A percentile compares a stretch with the other conserved stretches of the same genome.
phyloP scores from a whole-genome alignment of 495 filamentous ascomycete species.

The Hypoxylon intermedium region DNA sequence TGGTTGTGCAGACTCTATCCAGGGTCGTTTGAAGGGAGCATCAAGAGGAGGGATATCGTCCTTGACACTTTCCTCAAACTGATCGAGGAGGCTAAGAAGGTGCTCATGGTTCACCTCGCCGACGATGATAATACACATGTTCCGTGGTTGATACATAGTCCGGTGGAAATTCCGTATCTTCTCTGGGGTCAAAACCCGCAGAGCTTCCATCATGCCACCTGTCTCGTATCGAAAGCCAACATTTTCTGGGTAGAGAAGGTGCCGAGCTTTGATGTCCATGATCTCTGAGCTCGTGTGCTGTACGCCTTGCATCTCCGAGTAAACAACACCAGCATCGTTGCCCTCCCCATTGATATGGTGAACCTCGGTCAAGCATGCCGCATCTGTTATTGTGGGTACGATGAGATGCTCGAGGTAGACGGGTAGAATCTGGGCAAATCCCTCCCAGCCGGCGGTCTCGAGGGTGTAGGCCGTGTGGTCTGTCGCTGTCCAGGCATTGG shows the following conservation, averaged over 20 bases:
- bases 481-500: conserved; percentile 94
- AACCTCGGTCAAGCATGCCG: conserved; percentile 93
- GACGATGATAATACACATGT: conserved; percentile 86
- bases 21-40: conserved; percentile 82
- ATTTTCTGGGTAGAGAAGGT: conserved; percentile 84
- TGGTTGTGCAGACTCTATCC: conserved; percentile 84
- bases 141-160: conserved; percentile 98
- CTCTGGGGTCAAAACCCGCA: conserved; percentile 84
- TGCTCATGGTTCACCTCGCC: conserved; percentile 86
- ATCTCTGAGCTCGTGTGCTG: conserved; percentile 83
- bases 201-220: conserved; percentile 91
- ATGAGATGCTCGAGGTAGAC: conserved; percentile 96
- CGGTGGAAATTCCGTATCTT: conserved; percentile 91
- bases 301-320: conserved; percentile 97
- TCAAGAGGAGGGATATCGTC: conserved; percentile 76
- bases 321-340: conserved; percentile 96
- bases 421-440: conserved; percentile 91
- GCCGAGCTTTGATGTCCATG: conserved; percentile 79
- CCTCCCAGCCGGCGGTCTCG: conserved; percentile 94
- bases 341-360: conserved; percentile 93
- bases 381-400: conserved; percentile 88
- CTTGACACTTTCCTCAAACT: conserved; percentile 86
- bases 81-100: conserved; percentile 79
- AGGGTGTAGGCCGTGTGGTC: conserved; percentile 98
- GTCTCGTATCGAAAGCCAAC: conserved; percentile 96